Evolutionary conservation across 306 rosid genomes (phyloP).

Genomic region (Ziziphus jujuba): DNA sequence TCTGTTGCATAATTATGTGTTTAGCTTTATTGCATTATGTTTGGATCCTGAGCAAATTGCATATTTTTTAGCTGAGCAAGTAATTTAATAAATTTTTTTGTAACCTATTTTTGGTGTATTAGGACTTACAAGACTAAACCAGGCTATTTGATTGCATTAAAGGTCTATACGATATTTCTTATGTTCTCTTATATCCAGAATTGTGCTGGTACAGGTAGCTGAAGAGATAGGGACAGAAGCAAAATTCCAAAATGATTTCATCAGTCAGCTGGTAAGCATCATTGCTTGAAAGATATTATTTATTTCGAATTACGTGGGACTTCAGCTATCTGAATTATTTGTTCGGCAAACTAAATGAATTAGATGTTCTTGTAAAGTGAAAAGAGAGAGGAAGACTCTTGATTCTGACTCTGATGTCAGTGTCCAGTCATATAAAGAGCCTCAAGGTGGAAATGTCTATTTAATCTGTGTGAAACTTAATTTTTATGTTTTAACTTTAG

Average conservation of each 20-base stretch:
- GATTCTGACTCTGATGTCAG: not conserved
- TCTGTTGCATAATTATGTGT: not conserved
- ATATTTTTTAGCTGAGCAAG: not conserved
- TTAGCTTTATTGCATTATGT: not conserved
- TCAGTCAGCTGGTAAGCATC: conserved; percentile 66
- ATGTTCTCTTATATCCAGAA: conserved; percentile 10
- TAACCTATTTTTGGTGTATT: not conserved
- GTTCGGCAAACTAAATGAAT: not conserved
- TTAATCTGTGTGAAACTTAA: no score
- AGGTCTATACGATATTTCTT: not conserved
- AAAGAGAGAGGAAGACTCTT: not conserved
- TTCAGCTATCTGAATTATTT: not conserved
- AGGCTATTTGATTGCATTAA: not conserved
- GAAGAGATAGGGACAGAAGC: conserved; percentile 80
- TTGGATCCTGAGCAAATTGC: not conserved
- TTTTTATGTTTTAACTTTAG: no score
- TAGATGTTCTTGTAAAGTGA: not conserved
- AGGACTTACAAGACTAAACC: not conserved
- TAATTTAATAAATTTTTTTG: no score
- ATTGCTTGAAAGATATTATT: conserved; percentile 10
- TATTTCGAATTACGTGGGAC: not conserved
- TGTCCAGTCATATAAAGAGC: not conserved
- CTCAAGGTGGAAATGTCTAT: not conserved
- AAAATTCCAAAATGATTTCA: conserved; percentile 60
- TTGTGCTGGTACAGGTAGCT: conserved; percentile 66